Base-by-base conservation (phyloP, 768 basidiomycete genomes). In the Hydnomerulius pinastri region DNA sequence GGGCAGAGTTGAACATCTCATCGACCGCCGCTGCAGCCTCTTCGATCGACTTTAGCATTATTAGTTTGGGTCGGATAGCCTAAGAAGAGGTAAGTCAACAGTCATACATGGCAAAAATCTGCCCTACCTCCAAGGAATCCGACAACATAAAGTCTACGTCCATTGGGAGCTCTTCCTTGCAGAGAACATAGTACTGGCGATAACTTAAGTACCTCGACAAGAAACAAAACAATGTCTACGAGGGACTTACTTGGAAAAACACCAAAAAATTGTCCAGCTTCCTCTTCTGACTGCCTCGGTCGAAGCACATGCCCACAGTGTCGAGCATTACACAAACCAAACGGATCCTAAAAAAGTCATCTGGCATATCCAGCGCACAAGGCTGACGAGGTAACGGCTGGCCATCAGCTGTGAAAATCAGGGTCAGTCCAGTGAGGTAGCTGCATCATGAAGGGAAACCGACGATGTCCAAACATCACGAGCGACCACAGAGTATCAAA, bases 251-350 rank as follows among this genome's bases (percentile, higher is more conserved):
- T 80, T 98, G 93, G 71, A 98, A 98, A 73, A 97, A 94, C 12
- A 81, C 77, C 56, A 99, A 71, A 65, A 97, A 96, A 59, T 85
- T 87, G 70, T 98, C 97, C 20, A 99, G 73, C 66, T 95, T 98
- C 75, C 88, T 88, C 69, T 86, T 91, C 66, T 92, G 90, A 4
- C 87, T 85, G 1, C 96, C 97, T 33, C 87, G 84, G 68, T 98
- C 96, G 69, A 99, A 98, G 71, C 96, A 98, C 81, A 95, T 92
- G 17, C 96, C 97, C 65, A 93, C 95, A 0, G 95, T 92, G 69
- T 98, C 96, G 17, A 99, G 76, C 32, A 99, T 75, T 6, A 89
- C 89, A 65, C 97, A 98, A 37, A 96, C 83, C 45, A 99, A 78
- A 11, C 97, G 80, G 48, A 98, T 69, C 28, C 97, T 85, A 81